Evolutionary conservation across 306 rosid species (phyloP).

Genomic region (Prunus mira): DNA sequence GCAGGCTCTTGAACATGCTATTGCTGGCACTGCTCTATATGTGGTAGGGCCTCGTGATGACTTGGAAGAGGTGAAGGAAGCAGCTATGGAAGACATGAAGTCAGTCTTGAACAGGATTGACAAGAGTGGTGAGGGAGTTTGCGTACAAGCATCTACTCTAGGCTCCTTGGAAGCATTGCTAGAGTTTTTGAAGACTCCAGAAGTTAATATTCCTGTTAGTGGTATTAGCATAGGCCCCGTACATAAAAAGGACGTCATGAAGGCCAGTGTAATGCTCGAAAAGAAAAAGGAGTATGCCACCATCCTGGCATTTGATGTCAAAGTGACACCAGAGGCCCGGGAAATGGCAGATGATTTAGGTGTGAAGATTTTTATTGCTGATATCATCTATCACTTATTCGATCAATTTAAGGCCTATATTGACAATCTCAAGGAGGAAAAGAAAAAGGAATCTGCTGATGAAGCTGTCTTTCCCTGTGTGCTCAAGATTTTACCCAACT

Average conservation of each 20-base stretch:
- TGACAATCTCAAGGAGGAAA: conserved; percentile 85
- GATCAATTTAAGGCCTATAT: conserved; percentile 93
- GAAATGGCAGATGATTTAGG: conserved; percentile 88
- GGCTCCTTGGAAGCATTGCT: conserved; percentile 95
- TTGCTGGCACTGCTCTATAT: conserved; percentile 84
- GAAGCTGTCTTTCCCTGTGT: conserved; percentile 95
- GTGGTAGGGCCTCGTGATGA: conserved; percentile 85
- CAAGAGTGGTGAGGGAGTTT: conserved; percentile 91
- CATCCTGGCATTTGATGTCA: conserved; percentile 96
- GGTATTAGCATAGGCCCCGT: conserved; percentile 94
- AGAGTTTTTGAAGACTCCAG: conserved; percentile 89
- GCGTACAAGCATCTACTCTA: conserved; percentile 95
- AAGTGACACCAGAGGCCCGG: conserved; percentile 89
- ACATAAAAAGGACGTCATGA: conserved; percentile 94
- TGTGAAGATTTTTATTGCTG: conserved; percentile 80
- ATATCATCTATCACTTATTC: conserved; percentile 88
- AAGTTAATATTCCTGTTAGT: conserved; percentile 90
- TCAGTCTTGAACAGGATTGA: conserved; percentile 88
- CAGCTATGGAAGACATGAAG: conserved; percentile 81
- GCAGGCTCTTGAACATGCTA: conserved; percentile 96
- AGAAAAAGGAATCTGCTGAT: conserved; percentile 85
- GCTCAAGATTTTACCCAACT: conserved; percentile 73
- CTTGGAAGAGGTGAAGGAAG: conserved; percentile 67
- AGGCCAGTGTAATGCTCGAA: conserved; percentile 96
- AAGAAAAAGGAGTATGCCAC: conserved; percentile 80